A percentile compares a stretch with the other conserved stretches of the same genome.
phyloP scores from a whole-genome alignment of 2,329 filamentous ascomycete species.

The Fusarium circinatum region DNA sequence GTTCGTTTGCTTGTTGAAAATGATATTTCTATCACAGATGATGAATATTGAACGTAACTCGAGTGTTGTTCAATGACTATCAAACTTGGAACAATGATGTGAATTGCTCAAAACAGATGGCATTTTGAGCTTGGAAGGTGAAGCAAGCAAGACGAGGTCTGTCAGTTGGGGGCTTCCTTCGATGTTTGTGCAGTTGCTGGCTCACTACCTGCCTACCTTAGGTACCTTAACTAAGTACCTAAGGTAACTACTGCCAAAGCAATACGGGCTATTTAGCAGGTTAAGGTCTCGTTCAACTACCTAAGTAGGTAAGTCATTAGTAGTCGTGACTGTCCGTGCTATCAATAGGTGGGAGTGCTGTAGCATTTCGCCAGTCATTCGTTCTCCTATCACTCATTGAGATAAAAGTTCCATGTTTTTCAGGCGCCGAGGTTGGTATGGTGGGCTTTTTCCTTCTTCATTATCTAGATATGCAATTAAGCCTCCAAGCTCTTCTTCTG shows the following conservation, averaged over 20 bases:
- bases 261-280: too few relatives aligned
- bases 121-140: neutral
- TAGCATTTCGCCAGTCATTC: neutral
- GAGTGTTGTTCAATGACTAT: neutral
- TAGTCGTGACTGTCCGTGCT: neutral
- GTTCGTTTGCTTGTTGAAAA: neutral
- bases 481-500: neutral
- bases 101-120: neutral
- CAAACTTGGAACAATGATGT: neutral
- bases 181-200: neutral
- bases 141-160: neutral
- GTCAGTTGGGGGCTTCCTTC: neutral
- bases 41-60: neutral
- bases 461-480: neutral
- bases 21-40: neutral
- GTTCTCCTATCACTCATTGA: neutral
- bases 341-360: neutral
- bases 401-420: neutral
- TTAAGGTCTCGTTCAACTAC: too few relatives aligned
- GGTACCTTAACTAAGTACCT: neutral
- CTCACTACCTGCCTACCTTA: neutral
- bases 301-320: neutral
- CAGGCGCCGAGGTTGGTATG: neutral
- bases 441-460: neutral
- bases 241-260: too few relatives aligned